phyloP scores from a whole-genome alignment of 768 basidiomycete genomes.

The Mycena maculata region DNA sequence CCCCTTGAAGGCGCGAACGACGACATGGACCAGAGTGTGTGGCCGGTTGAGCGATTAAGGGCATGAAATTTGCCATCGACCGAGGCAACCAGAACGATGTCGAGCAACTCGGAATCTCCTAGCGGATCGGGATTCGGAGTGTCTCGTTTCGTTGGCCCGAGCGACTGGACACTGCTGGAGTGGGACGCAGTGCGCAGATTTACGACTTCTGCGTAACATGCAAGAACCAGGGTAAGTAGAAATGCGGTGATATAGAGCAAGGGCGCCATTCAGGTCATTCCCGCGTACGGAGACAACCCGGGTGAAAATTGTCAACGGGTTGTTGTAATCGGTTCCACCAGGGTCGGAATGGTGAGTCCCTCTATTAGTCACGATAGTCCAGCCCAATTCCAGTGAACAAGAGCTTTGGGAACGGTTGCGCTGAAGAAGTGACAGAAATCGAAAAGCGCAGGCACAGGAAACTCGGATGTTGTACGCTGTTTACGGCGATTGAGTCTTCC shows the following conservation, averaged over 20 bases:
- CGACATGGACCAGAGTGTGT: slow-evolving; percentile 89
- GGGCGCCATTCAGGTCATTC: slow-evolving; percentile 50
- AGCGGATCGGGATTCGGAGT: slow-evolving; percentile 36
- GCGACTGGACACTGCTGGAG: slow-evolving; percentile 39
- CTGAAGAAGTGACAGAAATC: slow-evolving; percentile 12
- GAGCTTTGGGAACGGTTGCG: background rate
- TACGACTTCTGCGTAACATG: slow-evolving; percentile 47
- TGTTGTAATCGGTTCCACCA: background rate
- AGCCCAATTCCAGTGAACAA: too few species aligned
- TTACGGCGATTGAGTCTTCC: background rate
- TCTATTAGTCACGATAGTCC: too few species aligned
- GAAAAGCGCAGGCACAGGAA: background rate
- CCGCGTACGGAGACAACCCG: slow-evolving; percentile 6
- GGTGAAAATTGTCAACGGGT: background rate
- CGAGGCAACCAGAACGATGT: slow-evolving; percentile 90
- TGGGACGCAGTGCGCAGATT: slow-evolving; percentile 42
- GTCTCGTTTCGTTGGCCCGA: slow-evolving; percentile 39
- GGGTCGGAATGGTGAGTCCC: background rate
- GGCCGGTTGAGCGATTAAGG: slow-evolving; percentile 87
- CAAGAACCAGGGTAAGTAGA: slow-evolving; percentile 41
- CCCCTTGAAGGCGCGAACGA: slow-evolving; percentile 58
- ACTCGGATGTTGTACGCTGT: background rate
- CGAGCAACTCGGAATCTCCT: slow-evolving; percentile 72
- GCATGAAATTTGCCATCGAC: slow-evolving; percentile 97
- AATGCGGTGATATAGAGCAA: slow-evolving; percentile 39